A percentile compares a stretch with the other conserved stretches of the same genome.
Evolutionary conservation across 805 yeast species (phyloP).

Genomic region (Candida fluviatilis): DNA sequence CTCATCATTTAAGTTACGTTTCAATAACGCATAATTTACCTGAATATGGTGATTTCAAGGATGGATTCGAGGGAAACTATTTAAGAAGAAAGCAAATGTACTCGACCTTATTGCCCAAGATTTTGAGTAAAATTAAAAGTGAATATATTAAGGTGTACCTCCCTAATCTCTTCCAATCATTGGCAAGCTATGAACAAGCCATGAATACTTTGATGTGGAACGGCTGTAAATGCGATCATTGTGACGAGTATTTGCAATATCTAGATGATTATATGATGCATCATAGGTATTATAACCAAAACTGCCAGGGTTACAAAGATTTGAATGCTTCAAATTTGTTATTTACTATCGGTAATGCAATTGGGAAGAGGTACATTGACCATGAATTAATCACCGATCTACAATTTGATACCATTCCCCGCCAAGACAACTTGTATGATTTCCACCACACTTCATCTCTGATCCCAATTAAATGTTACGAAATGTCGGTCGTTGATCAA

Average conservation of each 20-base stretch:
- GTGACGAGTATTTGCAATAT: conserved; percentile 45
- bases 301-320: conserved; percentile 49
- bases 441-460: conserved; percentile 3
- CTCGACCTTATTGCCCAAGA: conserved; percentile 43
- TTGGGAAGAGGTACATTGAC: conserved; percentile 30
- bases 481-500: conserved; percentile 28
- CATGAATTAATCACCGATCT: conserved; percentile 11
- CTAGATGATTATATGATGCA: conserved; percentile 60
- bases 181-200: conserved; percentile 66
- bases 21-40: conserved; percentile 60
- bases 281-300: conserved; percentile 54
- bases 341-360: conserved; percentile 45
- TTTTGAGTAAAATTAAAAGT: conserved; percentile 13
- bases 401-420: conserved; percentile 11
- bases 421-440: conserved; percentile 20
- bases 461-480: conserved; percentile 32
- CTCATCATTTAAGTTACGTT: conserved; percentile 35
- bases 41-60: conserved; percentile 49
- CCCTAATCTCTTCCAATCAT: conserved; percentile 56
- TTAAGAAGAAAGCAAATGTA: conserved; percentile 53
- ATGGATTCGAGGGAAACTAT: conserved; percentile 74
- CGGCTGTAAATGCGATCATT: conserved; percentile 64
- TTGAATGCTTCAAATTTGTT: conserved; percentile 56
- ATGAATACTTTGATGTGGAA: conserved; percentile 73
- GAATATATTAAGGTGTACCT: conserved; percentile 44